Base-by-base conservation (phyloP, 116 monocot genomes). In the Dioscorea cayenensis region DNA sequence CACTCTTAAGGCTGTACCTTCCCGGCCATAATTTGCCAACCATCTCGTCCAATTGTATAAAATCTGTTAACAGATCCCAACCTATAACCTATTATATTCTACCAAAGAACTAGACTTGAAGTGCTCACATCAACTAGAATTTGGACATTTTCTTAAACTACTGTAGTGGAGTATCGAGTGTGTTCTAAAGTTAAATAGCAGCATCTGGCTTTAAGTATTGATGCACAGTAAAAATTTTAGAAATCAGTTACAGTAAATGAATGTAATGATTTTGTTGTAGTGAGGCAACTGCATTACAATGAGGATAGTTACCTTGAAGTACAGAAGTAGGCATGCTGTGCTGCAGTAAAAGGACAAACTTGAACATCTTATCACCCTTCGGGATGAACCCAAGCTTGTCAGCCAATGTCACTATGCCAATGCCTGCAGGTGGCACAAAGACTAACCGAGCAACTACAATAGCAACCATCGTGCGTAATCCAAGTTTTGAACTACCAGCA, bases 271-370 rank as follows among this genome's bases (percentile, higher is more conserved):
- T 20, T 23, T 62, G 21, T 23, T 22, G 25, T 9, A 19, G 21
- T 23, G 21, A 55, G 55, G n/a, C 12, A 62, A 22, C 10, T 62
- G 18, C 62, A 62, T 23, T 28, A 7, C 25, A 32, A 35, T 14
- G 35, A 25, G 51, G 51, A 1, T 6, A 2, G 7, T 16, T 77
- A 94, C 94, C 94, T 50, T 90, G 88, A 63, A 94, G 88, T 65
- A 94, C 87, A 27, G 94, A 94, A 64, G 90, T 94, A 16, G 90
- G 90, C 94, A 94, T 94, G 14, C 87, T 83, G 73, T 90, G 85
- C 80, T 94, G 94, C 21, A 94, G 79, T 23, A 94, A 84, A 17
- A 95, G 86, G 59, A 95, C 86, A 65, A 95, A 95, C 75, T 80
- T 88, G 76, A 95, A 89, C 91, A 95, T 95, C 38, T 88, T 90